Conservation (phyloP, 108 stramenopile species). For the Aurantiochytrium sp. region DNA sequence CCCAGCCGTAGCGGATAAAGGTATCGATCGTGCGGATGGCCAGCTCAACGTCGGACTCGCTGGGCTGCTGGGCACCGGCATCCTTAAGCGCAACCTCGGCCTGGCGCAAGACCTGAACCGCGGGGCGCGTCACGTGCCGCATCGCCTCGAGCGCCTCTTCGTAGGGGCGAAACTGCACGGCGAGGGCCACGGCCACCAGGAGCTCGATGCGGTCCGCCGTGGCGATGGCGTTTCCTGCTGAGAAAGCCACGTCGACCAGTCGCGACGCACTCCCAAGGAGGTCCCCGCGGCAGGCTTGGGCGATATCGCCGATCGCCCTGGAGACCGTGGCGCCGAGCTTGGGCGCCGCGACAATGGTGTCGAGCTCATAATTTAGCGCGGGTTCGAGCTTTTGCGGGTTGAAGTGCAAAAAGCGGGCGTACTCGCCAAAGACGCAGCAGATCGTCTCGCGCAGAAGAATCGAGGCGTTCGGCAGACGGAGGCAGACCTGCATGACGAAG, state of each 20-base stretch:
- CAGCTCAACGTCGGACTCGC: not conserved
- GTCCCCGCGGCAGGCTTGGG: not conserved
- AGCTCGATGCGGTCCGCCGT: not conserved
- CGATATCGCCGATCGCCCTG: not conserved
- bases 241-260: not conserved
- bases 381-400: slow-evolving; percentile 27
- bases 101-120: not conserved
- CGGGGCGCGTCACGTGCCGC: not conserved
- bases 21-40: not conserved
- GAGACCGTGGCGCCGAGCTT: not conserved
- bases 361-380: not conserved
- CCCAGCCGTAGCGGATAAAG: not conserved
- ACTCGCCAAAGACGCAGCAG: slow-evolving; percentile 5
- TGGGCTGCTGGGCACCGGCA: not conserved
- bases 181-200: not conserved
- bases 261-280: not conserved
- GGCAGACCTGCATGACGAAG: not conserved
- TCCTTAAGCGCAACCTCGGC: not conserved
- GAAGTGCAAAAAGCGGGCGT: not conserved
- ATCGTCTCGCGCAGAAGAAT: not conserved
- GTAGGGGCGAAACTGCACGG: not conserved
- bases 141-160: not conserved
- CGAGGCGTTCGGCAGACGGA: not conserved
- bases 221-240: not conserved
- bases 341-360: not conserved